phyloP scores from a whole-genome alignment of 169 alveolate species.

The Miamiensis avidus region DNA sequence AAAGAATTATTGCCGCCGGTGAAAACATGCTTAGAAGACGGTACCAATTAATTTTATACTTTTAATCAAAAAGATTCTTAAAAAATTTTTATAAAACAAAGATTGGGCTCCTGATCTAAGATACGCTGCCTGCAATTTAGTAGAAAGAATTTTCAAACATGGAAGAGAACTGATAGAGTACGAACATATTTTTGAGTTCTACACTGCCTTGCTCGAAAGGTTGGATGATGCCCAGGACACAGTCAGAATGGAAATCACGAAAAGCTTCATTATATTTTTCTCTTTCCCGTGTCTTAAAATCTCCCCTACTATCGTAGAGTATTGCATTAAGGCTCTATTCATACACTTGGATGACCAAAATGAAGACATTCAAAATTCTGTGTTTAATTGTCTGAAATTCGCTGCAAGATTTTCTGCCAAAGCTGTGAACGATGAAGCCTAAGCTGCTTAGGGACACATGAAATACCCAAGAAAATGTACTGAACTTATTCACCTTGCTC shows the following conservation, averaged over 20 bases:
- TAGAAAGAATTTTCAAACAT: constrained; percentile 51
- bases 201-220: constrained; percentile 77
- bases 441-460: not conserved
- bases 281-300: constrained; percentile 43
- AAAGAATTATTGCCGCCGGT: constrained; percentile 64
- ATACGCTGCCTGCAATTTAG: constrained; percentile 67
- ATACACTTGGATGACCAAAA: constrained; percentile 85
- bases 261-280: constrained; percentile 39
- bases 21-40: constrained; percentile 74
- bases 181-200: constrained; percentile 70
- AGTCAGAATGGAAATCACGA: constrained; percentile 70
- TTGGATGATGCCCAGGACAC: constrained; percentile 84
- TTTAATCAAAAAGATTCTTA: too few relatives aligned
- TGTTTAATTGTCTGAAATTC: constrained; percentile 58
- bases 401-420: constrained; percentile 67
- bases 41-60: not conserved
- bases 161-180: constrained; percentile 54
- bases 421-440: constrained; percentile 12
- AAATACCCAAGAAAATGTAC: constrained; percentile 21
- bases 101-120: constrained; percentile 87
- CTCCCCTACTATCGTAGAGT: constrained; percentile 71
- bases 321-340: constrained; percentile 73
- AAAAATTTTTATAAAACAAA: too few relatives aligned
- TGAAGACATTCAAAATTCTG: constrained; percentile 71
- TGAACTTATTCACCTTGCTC: constrained; percentile 1